Conservation (phyloP, 257 asterid species). For the Penstemon eatonii region DNA sequence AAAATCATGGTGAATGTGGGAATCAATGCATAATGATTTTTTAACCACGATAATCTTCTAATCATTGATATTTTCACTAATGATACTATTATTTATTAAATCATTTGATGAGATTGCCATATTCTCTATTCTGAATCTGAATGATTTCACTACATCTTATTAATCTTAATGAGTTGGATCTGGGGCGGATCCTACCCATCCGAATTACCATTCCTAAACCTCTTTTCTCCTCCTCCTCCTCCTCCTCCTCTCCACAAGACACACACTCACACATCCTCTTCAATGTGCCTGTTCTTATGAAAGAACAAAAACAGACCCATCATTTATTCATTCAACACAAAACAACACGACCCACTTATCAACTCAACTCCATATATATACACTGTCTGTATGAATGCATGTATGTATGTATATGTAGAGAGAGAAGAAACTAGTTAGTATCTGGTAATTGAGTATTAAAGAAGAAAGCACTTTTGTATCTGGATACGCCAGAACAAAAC, state of each 20-base stretch:
- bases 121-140: background rate
- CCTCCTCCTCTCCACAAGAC: background rate
- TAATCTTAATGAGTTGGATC: no score
- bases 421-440: background rate
- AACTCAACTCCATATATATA: no score
- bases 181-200: no score
- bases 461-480: slow-evolving; percentile 43
- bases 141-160: background rate
- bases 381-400: background rate
- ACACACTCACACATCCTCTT: background rate
- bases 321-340: slow-evolving; percentile 19
- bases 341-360: background rate
- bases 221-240: slow-evolving; percentile 3
- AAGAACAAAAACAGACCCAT: slow-evolving; percentile 1
- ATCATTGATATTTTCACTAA: background rate
- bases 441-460: slow-evolving; percentile 13
- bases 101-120: background rate
- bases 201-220: slow-evolving; percentile 23
- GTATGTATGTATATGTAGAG: background rate
- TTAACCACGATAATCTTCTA: background rate
- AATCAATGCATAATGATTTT: background rate
- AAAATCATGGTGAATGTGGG: background rate
- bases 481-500: slow-evolving; percentile 41
- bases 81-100: background rate
- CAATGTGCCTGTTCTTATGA: background rate